phyloP scores from a whole-genome alignment of 176 grass and related monocot genomes.

The Aegilops sharonensis region DNA sequence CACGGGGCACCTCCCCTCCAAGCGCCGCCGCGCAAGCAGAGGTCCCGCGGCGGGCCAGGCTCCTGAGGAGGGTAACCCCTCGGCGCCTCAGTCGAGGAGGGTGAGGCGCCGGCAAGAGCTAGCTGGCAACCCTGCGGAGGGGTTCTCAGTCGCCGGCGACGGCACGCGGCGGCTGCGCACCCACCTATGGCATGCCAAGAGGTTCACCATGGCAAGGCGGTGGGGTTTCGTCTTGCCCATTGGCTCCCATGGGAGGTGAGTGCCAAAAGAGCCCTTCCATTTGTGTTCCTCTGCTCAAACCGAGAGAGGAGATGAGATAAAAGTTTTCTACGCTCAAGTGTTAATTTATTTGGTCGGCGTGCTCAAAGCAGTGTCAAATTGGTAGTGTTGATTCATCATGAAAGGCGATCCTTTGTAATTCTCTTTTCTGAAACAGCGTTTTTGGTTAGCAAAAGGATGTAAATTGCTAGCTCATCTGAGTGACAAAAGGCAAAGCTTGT shows the following conservation, averaged over 20 bases:
- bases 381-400: background rate
- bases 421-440: background rate
- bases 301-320: background rate
- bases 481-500: background rate
- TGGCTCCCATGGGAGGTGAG: constrained; percentile 60
- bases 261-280: background rate
- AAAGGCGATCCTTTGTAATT: background rate
- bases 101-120: constrained; percentile 69
- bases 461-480: background rate
- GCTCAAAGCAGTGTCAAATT: background rate
- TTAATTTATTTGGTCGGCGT: background rate
- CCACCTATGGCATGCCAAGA: constrained; percentile 89
- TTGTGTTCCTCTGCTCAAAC: background rate
- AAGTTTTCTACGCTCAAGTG: background rate
- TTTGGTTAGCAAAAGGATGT: background rate
- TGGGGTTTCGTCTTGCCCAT: constrained; percentile 82
- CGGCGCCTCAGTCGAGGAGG: constrained; percentile 34
- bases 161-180: constrained; percentile 68
- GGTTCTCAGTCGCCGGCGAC: constrained; percentile 57
- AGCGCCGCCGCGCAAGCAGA: constrained; percentile 32
- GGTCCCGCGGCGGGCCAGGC: background rate
- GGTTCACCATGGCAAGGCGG: constrained; percentile 67
- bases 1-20: constrained; percentile 56
- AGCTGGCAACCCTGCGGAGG: constrained; percentile 48
- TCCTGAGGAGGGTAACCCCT: background rate